Base-by-base conservation (phyloP, 2,329 filamentous ascomycete species). In the Aspergillus sergii region DNA sequence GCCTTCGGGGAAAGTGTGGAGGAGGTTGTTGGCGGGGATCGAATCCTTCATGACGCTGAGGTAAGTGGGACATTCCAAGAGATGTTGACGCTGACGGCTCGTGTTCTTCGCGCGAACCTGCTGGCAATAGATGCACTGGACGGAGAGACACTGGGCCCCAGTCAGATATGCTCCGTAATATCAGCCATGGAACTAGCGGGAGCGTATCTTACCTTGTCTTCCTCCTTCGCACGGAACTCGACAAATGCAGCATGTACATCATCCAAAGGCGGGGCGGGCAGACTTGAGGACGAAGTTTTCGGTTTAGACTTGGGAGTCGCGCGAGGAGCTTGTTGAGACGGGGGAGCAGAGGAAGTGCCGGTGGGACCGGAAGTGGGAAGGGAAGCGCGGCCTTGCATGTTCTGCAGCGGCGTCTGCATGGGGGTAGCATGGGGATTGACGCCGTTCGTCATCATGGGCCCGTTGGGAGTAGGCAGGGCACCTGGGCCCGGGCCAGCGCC, bases 11-110 rank as follows among this genome's bases (percentile, higher is more conserved):
- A 83, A 84, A 46, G 80, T 81, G 69, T 83, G 81, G 36, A 83
- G 78, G 53, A 84, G 75, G 64, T 83, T 83, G 66, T 84, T 83
- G 58, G 82, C 82, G 34, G 82, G 82, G 50, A 83, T 83, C 1
- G 80, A 81, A 62, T 84, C 82, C 67, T 83, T 83, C 81, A 84
- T 83, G 43, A 83, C 81, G 68, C 81, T 83, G 23, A 83, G 78
- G 64, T 84, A 84, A 58, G 80, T 82, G 7, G 79, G 76, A 57
- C 81, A 83, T 70, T 83, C 81, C n/a, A 82, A 72, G 28, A 83
- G 72, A 69, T 83, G 81, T 65, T 83, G 81, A 41, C 81, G 79
- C 68, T 83, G 81, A 64, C 81, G 77, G 68, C 80, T 82, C n/a
- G 81, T 83, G 64, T 83, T 83, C 72, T 83, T 83, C 10, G 81